phyloP scores from a whole-genome alignment of 116 monocot genomes.

The Posidonia oceanica region DNA sequence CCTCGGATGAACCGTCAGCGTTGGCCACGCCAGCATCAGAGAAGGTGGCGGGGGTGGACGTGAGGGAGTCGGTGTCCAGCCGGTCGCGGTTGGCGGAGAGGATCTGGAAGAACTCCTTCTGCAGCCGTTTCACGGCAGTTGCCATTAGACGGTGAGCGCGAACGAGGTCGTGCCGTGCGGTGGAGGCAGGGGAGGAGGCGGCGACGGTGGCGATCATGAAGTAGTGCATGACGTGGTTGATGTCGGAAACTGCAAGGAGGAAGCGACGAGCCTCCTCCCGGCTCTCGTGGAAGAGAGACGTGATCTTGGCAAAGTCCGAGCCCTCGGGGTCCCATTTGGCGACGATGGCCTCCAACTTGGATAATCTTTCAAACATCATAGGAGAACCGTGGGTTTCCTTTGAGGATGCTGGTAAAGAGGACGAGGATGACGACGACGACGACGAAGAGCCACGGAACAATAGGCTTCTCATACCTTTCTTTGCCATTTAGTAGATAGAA shows the following conservation, averaged over 20 bases:
- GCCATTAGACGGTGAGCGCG: conserved; percentile 17
- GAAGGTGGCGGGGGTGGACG: background rate
- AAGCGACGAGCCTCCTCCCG: background rate
- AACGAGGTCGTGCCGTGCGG: conserved; percentile 4
- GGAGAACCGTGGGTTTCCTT: too few species aligned
- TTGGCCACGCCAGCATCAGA: conserved; percentile 5
- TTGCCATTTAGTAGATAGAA: background rate
- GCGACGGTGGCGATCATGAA: background rate
- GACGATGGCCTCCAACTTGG: conserved; percentile 22
- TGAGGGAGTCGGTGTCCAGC: conserved; percentile 12
- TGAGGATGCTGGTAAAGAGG: too few species aligned
- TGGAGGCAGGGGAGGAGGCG: background rate
- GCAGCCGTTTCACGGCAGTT: conserved; percentile 23
- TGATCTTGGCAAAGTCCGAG: conserved; percentile 8
- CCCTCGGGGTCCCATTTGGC: conserved; percentile 21
- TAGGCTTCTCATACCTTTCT: background rate
- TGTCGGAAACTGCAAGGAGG: conserved; percentile 20
- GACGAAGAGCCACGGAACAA: too few species aligned
- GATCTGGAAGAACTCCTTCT: conserved; percentile 29
- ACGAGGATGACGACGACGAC: too few species aligned
- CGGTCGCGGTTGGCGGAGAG: conserved; percentile 20
- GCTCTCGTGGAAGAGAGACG: background rate
- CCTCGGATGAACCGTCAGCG: background rate
- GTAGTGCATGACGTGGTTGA: conserved; percentile 26
- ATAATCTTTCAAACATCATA: background rate